These are phyloP conservation scores for Parathielavia hyrcaniae DNA, from an alignment of 495 filamentous ascomycete species.

Conservation along the genomic window DNA sequence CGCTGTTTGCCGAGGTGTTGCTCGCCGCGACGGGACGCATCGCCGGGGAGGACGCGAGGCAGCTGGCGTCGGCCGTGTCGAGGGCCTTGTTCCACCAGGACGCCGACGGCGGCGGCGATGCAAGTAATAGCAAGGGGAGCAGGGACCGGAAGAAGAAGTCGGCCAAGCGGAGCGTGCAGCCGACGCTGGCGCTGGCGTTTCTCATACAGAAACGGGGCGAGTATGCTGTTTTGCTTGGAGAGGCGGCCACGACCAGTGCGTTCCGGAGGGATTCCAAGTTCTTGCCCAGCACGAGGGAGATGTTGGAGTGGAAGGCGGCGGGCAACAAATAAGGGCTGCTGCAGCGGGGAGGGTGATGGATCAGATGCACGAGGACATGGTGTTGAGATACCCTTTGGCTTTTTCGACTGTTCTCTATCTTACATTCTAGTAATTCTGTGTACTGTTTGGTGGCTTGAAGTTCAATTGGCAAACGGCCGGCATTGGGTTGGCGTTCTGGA, in stretches of 20 bases:
- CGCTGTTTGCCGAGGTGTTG: conserved; percentile 26
- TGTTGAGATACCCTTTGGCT: conserved; percentile 11
- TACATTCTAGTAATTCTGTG: not conserved
- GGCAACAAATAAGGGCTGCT: not conserved
- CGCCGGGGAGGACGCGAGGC: conserved; percentile 23
- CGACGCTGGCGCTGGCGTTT: conserved; percentile 31
- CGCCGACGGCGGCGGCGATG: not conserved
- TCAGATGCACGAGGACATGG: not conserved
- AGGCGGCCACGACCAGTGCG: not conserved
- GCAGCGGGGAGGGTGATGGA: not conserved
- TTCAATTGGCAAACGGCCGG: not conserved
- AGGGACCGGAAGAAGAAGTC: not conserved
- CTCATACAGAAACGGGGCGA: conserved; percentile 30
- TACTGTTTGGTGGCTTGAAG: not conserved
- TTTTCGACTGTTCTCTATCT: not conserved
- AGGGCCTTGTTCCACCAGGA: conserved; percentile 28
- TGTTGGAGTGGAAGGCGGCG: conserved; percentile 33
- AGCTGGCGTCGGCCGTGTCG: conserved; percentile 24
- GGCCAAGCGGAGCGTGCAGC: conserved; percentile 20
- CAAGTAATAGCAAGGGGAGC: not conserved
- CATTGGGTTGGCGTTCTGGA: not conserved
- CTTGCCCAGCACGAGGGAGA: conserved; percentile 31
- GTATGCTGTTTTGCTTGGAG: conserved; percentile 16
- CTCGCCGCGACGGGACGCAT: conserved; percentile 9
- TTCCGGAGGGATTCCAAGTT: conserved; percentile 20